Base-by-base conservation (phyloP, 2,329 filamentous ascomycete genomes). In the Hypomyces rosellus region DNA sequence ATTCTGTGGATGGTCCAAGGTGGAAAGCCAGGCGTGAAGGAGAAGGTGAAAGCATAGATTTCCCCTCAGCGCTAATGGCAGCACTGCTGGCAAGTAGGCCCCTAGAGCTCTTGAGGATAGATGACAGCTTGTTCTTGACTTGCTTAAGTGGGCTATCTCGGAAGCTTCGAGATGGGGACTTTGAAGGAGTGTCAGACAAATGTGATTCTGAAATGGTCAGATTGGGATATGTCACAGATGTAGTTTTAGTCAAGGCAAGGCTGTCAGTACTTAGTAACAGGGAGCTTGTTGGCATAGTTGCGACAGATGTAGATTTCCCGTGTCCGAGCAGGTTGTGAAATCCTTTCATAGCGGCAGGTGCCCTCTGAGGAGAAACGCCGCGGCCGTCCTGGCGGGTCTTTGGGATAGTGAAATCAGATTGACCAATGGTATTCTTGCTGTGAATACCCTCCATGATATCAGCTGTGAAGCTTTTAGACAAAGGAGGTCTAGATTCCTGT, bases 91-190 rank as follows among this genome's bases (percentile, higher is more conserved):
- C 89, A 55, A 96, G 85, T 45, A 96, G 80, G 13, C 86, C 88
- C 66, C 88, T 92, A 4, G 91, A 93, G 49, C 85, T 88, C 68
- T 90, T 91, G 59, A 96, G 75, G 53, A 96, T 90, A 9, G 91
- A 95, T 43, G 92, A 95, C 44, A 97, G 75, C 65, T 90, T 95
- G 62, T 88, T 89, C 71, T 96, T 97, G 25, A 93, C 91, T 46
- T 93, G 89, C 67, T 91, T 96, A 52, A 96, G 69, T 5, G 89
- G 89, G 52, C 86, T 92, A 57, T 95, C 90, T 7, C 77, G 74
- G 59, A 80, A 74, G 45, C 65, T 71, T 49, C 80, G 71, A 5
- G 77, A 74, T 0, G 80, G 79, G 1, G 81, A 83, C 57, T 81
- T 82, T 3, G 71, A 65, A 55, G 77, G 71, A 65, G 78, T 70